Conservation (phyloP, 169 alveolate genomes). For the Miamiensis avidus region DNA sequence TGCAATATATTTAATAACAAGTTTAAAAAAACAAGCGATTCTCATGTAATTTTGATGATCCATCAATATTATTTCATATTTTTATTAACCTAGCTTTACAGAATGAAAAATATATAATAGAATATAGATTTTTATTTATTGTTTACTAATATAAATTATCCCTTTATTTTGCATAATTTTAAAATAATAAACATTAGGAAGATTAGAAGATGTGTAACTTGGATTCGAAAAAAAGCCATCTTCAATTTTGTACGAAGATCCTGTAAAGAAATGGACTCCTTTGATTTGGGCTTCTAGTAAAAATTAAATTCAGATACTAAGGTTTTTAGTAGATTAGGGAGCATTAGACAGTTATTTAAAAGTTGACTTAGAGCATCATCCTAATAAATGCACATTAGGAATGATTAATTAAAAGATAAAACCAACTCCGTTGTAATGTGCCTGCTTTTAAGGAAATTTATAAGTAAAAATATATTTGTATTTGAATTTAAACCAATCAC, state of each 20-base stretch:
- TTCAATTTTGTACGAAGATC: slow-evolving; percentile 53
- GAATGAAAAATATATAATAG: no score
- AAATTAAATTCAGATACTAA: slow-evolving; percentile 61
- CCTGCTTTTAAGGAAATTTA: slow-evolving; percentile 70
- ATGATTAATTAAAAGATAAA: slow-evolving; percentile 22
- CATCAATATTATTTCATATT: no score
- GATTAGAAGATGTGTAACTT: slow-evolving; percentile 16
- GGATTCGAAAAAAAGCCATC: slow-evolving; percentile 37
- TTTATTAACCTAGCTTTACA: no score
- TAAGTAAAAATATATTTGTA: slow-evolving; percentile 24
- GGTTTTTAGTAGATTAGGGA: slow-evolving; percentile 47
- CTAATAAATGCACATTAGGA: slow-evolving; percentile 32
- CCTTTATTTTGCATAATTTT: no score
- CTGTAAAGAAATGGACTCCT: slow-evolving; percentile 75
- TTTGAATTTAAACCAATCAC: no score
- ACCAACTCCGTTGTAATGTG: slow-evolving; percentile 75
- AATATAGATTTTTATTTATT: no score
- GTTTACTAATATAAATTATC: no score
- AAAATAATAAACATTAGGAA: no score
- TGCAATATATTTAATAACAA: no score
- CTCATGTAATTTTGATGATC: no score
- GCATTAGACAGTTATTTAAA: slow-evolving; percentile 59
- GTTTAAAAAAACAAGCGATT: neutral
- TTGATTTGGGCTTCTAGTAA: slow-evolving; percentile 76
- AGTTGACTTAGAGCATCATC: slow-evolving; percentile 24